These are phyloP conservation scores for Aureobasidium sp. DNA, from an alignment of 2,329 filamentous ascomycete species.

Conservation along the genomic window DNA sequence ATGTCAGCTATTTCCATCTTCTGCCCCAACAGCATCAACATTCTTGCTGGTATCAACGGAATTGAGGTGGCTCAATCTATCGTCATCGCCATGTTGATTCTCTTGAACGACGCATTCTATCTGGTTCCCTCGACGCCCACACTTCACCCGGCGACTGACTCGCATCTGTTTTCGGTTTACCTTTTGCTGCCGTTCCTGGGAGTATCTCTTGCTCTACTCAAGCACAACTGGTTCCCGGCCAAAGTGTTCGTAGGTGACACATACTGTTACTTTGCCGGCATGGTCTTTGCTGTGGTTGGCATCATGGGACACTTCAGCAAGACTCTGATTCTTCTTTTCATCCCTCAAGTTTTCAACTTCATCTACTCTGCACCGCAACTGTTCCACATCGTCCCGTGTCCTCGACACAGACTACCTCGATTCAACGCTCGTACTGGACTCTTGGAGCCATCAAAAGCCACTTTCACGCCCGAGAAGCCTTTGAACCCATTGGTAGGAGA, in stretches of 20 bases:
- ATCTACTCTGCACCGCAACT: constrained; percentile 87
- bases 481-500: constrained; percentile 57
- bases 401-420: constrained; percentile 79
- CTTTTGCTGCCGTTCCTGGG: constrained; percentile 90
- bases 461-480: constrained; percentile 57
- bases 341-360: constrained; percentile 96
- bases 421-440: constrained; percentile 82
- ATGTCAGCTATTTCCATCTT: constrained; percentile 97
- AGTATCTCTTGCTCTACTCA: constrained; percentile 77
- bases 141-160: constrained; percentile 89
- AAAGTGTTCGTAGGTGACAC: constrained; percentile 96
- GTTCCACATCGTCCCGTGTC: constrained; percentile 83
- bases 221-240: constrained; percentile 93
- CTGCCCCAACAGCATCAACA: constrained; percentile 98
- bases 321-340: constrained; percentile 80
- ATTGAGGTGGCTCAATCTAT: constrained; percentile 94
- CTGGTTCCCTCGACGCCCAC: constrained; percentile 58
- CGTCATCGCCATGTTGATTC: constrained; percentile 76
- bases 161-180: constrained; percentile 92
- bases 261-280: constrained; percentile 98
- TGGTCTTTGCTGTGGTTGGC: constrained; percentile 96
- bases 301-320: constrained; percentile 98
- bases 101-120: constrained; percentile 83
- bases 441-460: constrained; percentile 77
- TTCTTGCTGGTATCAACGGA: constrained; percentile 97